phyloP scores from a whole-genome alignment of 805 yeast genomes.

The Candida ponderosae region DNA sequence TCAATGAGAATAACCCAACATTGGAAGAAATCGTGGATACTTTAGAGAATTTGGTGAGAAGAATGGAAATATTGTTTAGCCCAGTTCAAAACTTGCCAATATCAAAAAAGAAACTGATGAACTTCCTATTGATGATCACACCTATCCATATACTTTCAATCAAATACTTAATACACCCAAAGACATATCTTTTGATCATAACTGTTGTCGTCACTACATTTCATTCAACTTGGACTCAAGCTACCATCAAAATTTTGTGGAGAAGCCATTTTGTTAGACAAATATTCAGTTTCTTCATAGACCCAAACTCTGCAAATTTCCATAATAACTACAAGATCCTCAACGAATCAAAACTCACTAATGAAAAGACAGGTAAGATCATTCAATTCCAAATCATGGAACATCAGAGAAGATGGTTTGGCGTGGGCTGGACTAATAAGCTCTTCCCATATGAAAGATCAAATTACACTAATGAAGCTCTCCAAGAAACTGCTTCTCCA shows the following conservation, averaged over 20 bases:
- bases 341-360: constrained; percentile 28
- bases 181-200: constrained; percentile 25
- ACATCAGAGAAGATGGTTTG: constrained; percentile 56
- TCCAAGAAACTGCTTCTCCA: constrained; percentile 21
- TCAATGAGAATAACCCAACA: constrained; percentile 35
- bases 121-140: constrained; percentile 26
- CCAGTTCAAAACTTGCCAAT: constrained; percentile 14
- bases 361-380: constrained; percentile 37
- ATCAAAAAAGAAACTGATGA: constrained; percentile 24
- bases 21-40: constrained; percentile 38
- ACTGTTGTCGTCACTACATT: constrained; percentile 31
- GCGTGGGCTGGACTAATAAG: constrained; percentile 48
- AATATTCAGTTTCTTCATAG: constrained; percentile 30
- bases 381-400: constrained; percentile 45
- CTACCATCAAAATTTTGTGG: constrained; percentile 37
- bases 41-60: constrained; percentile 33
- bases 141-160: constrained; percentile 30
- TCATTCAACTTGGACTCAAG: constrained; percentile 39
- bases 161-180: constrained; percentile 26
- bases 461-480: constrained; percentile 35
- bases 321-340: constrained; percentile 26
- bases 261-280: constrained; percentile 34
- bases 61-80: constrained; percentile 26
- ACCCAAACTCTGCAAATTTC: constrained; percentile 16
- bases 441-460: constrained; percentile 46